A percentile compares a stretch with the other conserved stretches of the same genome.
phyloP scores from a whole-genome alignment of 2,329 filamentous ascomycete species.

The Aureobasidium sp. region DNA sequence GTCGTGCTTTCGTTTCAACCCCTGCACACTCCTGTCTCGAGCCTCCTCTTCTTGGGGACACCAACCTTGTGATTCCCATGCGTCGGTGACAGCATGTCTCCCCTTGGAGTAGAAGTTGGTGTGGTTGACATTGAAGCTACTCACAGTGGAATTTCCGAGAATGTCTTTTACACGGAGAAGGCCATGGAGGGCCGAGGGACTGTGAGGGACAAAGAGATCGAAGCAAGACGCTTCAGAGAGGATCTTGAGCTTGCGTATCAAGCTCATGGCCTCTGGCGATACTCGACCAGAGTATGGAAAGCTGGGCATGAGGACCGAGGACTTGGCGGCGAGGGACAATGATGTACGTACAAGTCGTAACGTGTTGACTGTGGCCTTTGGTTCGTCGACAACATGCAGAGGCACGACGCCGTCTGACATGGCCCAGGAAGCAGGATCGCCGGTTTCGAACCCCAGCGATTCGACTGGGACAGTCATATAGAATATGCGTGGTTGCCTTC shows the following conservation, averaged over 20 bases:
- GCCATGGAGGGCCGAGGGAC: background rate
- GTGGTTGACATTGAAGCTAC: background rate
- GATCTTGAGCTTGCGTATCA: background rate
- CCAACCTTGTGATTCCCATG: background rate
- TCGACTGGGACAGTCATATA: background rate
- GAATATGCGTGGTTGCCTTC: background rate
- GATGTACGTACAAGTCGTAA: background rate
- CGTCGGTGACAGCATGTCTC: background rate
- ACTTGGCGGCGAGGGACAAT: background rate
- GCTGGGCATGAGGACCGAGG: background rate
- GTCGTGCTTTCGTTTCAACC: background rate
- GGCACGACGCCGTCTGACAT: background rate
- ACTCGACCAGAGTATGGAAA: background rate
- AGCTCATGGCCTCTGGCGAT: background rate
- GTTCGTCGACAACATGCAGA: background rate
- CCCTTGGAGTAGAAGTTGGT: background rate
- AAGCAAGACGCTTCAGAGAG: background rate
- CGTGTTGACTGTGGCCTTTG: background rate
- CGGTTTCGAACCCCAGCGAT: background rate
- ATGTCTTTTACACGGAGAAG: background rate
- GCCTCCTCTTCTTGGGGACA: background rate
- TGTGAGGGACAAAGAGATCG: background rate
- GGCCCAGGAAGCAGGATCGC: background rate
- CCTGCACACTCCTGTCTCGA: background rate
- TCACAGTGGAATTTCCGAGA: background rate